A percentile compares a stretch with the other conserved stretches of the same genome.
phyloP scores from a whole-genome alignment of 345 rosid genomes.

The Hypericum perforatum region DNA sequence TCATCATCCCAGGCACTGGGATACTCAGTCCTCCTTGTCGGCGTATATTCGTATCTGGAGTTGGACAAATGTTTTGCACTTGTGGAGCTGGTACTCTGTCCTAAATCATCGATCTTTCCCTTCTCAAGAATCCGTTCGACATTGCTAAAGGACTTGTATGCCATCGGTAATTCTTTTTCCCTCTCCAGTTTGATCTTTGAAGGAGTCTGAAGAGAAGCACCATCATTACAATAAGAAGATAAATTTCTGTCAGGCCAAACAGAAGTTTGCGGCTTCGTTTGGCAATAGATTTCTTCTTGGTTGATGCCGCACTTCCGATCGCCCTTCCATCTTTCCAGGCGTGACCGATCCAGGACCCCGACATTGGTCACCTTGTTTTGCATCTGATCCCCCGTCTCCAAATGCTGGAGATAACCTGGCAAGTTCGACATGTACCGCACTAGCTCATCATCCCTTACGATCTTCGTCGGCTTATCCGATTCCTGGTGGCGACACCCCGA shows the following conservation, averaged over 20 bases:
- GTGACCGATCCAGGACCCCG: constrained; percentile 85
- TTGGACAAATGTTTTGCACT: constrained; percentile 12
- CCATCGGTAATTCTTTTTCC: constrained; percentile 24
- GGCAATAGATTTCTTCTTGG: constrained; percentile 19
- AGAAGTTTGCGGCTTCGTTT: constrained; percentile 15
- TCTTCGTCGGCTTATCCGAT: neutral
- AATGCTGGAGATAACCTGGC: constrained; percentile 58
- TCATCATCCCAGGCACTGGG: constrained; percentile 11
- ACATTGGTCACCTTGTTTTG: constrained; percentile 62
- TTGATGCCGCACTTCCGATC: constrained; percentile 21
- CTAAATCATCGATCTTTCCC: constrained; percentile 11
- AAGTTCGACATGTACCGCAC: constrained; percentile 70
- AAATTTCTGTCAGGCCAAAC: constrained; percentile 14
- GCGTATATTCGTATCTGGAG: constrained; percentile 6
- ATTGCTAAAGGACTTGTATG: constrained; percentile 20
- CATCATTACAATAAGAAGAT: constrained; percentile 20
- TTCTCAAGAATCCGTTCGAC: constrained; percentile 12
- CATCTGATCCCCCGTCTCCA: constrained; percentile 34
- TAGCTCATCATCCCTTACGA: constrained; percentile 45
- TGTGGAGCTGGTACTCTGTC: constrained; percentile 15
- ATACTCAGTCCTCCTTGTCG: constrained; percentile 11
- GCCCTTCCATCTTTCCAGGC: constrained; percentile 56
- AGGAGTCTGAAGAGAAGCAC: constrained; percentile 30
- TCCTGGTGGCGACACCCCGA: neutral
- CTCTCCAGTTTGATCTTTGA: constrained; percentile 30